phyloP scores from a whole-genome alignment of 495 filamentous ascomycete genomes.

The Aspergillus hancockii region DNA sequence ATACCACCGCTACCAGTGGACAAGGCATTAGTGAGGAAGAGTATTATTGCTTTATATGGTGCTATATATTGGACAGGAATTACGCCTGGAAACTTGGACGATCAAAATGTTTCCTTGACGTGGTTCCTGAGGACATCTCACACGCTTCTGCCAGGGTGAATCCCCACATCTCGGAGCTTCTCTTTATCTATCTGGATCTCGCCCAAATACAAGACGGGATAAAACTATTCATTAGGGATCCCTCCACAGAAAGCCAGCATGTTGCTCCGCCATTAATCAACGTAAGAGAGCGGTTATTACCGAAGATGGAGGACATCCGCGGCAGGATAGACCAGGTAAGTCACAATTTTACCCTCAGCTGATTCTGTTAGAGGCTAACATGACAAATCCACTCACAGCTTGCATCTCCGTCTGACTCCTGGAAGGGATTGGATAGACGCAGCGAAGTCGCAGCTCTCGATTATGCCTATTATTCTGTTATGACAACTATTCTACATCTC shows the following conservation, averaged over 20 bases:
- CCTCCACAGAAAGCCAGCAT: background rate
- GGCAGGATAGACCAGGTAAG: slow-evolving; percentile 18
- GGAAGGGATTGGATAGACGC: slow-evolving; percentile 22
- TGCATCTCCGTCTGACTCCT: slow-evolving; percentile 9
- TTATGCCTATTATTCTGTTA: slow-evolving; percentile 25
- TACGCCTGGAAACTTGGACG: slow-evolving; percentile 22
- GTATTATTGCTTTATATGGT: slow-evolving; percentile 28
- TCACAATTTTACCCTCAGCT: too few relatives aligned
- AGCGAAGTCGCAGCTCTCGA: slow-evolving; percentile 24
- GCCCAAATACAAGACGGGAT: slow-evolving; percentile 23
- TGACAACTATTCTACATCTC: slow-evolving; percentile 22
- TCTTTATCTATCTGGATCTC: slow-evolving; percentile 21
- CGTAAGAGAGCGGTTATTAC: slow-evolving; percentile 9
- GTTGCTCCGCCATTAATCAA: background rate
- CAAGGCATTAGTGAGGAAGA: slow-evolving; percentile 14
- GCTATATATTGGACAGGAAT: slow-evolving; percentile 27
- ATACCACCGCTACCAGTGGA: background rate
- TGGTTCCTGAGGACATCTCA: background rate
- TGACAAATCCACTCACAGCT: slow-evolving; percentile 4
- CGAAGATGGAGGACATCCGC: slow-evolving; percentile 19
- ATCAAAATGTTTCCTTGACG: slow-evolving; percentile 12
- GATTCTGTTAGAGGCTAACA: background rate
- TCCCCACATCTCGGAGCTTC: slow-evolving; percentile 10
- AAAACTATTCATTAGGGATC: slow-evolving; percentile 9
- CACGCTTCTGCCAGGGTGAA: background rate